Evolutionary conservation across 768 basidiomycete genomes (phyloP).

Genomic region (Imleria badia): DNA sequence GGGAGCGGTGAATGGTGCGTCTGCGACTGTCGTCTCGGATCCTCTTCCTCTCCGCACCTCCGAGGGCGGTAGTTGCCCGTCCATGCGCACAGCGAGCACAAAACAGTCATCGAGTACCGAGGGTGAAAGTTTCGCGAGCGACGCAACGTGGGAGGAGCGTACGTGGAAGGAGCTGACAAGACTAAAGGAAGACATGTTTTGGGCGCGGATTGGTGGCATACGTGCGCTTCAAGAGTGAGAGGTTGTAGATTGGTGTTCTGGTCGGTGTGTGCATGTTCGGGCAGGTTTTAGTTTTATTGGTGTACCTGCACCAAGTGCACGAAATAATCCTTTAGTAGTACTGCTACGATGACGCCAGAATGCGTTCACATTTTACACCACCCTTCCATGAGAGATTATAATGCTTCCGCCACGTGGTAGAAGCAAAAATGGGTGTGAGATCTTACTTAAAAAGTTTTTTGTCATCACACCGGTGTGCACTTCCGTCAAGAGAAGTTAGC

Average conservation of each 20-base stretch:
- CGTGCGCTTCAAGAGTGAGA: slow-evolving; percentile 11
- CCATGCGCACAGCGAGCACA: slow-evolving; percentile 24
- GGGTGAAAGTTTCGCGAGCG: slow-evolving; percentile 52
- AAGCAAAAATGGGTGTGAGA: too few relatives aligned
- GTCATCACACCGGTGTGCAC: too few relatives aligned
- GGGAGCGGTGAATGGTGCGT: neutral
- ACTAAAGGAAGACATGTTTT: slow-evolving; percentile 83
- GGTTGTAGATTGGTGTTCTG: neutral
- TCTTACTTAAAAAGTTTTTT: too few relatives aligned
- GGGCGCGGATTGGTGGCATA: slow-evolving; percentile 69
- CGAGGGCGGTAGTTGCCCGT: slow-evolving; percentile 10
- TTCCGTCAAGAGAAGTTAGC: too few relatives aligned
- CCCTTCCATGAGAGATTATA: too few relatives aligned
- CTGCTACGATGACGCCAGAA: too few relatives aligned
- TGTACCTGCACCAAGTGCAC: neutral
- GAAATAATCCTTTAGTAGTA: neutral
- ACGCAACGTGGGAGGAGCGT: slow-evolving; percentile 81
- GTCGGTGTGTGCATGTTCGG: neutral
- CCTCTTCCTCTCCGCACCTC: neutral
- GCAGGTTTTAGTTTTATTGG: neutral
- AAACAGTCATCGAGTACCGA: slow-evolving; percentile 26
- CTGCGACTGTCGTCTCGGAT: neutral
- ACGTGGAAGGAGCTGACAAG: slow-evolving; percentile 78
- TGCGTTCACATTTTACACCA: too few relatives aligned
- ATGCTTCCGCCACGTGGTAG: too few relatives aligned